These are phyloP conservation scores for Kernera saxatilis DNA, from an alignment of 345 rosid genomes.

Conservation along the genomic window DNA sequence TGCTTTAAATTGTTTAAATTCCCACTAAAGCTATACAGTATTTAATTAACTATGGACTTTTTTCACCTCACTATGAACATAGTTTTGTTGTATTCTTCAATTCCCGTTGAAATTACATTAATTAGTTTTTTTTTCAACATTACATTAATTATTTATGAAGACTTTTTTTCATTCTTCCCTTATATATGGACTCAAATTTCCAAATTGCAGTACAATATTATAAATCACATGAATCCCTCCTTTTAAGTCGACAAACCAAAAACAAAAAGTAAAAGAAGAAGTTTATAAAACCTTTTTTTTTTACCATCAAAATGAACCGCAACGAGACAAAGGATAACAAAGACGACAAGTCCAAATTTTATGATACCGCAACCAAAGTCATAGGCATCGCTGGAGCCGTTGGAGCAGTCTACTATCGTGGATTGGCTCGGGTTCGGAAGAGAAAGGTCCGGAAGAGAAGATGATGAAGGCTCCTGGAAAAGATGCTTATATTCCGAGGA, in stretches of 20 bases:
- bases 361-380: not conserved
- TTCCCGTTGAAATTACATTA: too few species aligned
- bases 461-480: constrained; percentile 23
- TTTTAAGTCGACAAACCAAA: not conserved
- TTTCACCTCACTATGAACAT: too few species aligned
- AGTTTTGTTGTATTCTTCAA: too few species aligned
- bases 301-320: not conserved
- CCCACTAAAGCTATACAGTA: too few species aligned
- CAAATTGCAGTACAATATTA: not conserved
- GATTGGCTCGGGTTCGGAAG: not conserved
- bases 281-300: not conserved
- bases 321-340: not conserved
- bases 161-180: not conserved
- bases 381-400: constrained; percentile 6
- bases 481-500: not conserved
- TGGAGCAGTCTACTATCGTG: not conserved
- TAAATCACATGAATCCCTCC: not conserved
- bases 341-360: not conserved
- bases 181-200: not conserved
- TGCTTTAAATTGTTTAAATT: not conserved
- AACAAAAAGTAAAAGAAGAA: not conserved
- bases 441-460: not conserved
- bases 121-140: too few species aligned
- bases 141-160: not conserved
- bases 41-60: too few species aligned